Conservation (phyloP, 441 rosid species). For the Biscutella laevigata region DNA sequence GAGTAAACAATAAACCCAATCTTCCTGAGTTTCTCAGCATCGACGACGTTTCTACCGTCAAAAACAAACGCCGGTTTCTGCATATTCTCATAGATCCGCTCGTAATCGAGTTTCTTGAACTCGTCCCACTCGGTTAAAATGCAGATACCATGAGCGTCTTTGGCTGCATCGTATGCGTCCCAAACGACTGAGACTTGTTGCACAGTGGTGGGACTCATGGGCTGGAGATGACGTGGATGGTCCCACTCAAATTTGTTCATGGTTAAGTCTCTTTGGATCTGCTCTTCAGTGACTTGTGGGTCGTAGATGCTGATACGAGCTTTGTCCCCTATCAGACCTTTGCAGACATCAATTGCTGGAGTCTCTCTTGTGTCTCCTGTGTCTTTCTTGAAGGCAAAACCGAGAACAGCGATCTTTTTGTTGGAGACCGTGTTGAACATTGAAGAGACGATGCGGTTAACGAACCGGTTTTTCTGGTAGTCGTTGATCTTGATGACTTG, state of each 20-base stretch:
- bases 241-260: constrained; percentile 97
- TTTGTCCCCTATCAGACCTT: constrained; percentile 86
- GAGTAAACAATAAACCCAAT: constrained; percentile 92
- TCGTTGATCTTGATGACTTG: constrained; percentile 93
- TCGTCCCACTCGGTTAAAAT: constrained; percentile 96
- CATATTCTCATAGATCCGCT: constrained; percentile 69
- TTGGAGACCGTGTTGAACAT: constrained; percentile 87
- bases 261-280: constrained; percentile 80
- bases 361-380: constrained; percentile 95
- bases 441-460: constrained; percentile 80
- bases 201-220: constrained; percentile 63
- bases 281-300: constrained; percentile 88
- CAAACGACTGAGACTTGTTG: constrained; percentile 64
- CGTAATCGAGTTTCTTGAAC: constrained; percentile 75
- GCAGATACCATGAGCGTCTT: constrained; percentile 85
- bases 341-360: constrained; percentile 92
- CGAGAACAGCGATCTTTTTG: constrained; percentile 77
- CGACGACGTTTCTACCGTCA: constrained; percentile 72
- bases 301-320: constrained; percentile 84
- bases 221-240: constrained; percentile 89
- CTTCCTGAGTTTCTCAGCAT: constrained; percentile 60
- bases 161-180: constrained; percentile 83
- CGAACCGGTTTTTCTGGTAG: constrained; percentile 80
- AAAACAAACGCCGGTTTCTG: constrained; percentile 89
- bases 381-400: constrained; percentile 94